Conservation (phyloP, 1,284 basidiomycete species). For the Moniliella sp. region DNA sequence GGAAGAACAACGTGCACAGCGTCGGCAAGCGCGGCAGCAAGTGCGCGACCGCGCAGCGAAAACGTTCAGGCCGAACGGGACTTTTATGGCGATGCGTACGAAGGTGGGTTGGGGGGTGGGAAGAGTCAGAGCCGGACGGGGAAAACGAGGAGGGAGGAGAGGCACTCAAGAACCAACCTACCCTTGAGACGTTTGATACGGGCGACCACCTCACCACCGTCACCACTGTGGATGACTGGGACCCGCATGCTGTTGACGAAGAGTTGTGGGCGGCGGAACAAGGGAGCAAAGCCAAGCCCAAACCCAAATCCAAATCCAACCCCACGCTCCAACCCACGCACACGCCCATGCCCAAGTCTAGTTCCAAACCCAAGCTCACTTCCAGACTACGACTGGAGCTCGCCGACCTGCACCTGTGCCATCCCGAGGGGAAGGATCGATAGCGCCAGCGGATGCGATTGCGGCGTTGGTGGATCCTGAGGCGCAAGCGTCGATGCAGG, state of each 20-base stretch:
- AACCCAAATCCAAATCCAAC: background rate
- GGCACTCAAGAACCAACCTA: background rate
- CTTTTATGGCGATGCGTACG: background rate
- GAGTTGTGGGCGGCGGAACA: background rate
- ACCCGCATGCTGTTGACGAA: constrained; percentile 2
- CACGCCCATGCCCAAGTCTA: no score
- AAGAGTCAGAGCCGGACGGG: constrained; percentile 12
- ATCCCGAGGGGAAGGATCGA: constrained; percentile 9
- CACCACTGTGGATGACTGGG: constrained; percentile 5
- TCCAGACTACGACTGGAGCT: no score
- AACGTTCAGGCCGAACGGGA: constrained; percentile 18
- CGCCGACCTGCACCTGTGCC: constrained; percentile 3
- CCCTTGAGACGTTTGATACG: background rate
- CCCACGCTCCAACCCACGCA: background rate
- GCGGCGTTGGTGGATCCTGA: constrained; percentile 12
- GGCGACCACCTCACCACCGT: background rate
- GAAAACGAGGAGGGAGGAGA: constrained; percentile 2
- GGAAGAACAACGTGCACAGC: background rate
- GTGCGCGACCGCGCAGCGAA: constrained; percentile 4
- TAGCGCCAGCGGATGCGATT: constrained; percentile 10
- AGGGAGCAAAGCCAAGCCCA: background rate
- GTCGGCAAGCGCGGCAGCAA: constrained; percentile 6
- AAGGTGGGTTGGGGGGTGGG: constrained; percentile 13
- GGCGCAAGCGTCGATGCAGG: constrained; percentile 4
- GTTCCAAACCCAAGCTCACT: no score